phyloP scores from a whole-genome alignment of 1,284 basidiomycete genomes.

The Apiotrichum montevideense region DNA sequence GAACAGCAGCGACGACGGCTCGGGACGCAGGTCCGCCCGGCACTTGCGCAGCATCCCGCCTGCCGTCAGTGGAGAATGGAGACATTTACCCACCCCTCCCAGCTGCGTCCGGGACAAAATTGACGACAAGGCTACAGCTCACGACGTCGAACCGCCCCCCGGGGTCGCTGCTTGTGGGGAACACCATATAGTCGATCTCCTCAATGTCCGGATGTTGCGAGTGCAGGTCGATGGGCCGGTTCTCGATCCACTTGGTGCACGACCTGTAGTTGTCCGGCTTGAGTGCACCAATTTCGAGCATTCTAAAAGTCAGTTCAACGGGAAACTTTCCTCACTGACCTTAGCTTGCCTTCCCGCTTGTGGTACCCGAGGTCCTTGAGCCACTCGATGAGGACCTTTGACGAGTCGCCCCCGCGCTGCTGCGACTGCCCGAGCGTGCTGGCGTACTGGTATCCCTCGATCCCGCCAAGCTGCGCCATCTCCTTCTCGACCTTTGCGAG shows the following conservation, averaged over 20 bases:
- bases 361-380: constrained; percentile 52
- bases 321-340: not conserved
- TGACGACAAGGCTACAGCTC: constrained; percentile 76
- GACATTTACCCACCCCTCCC: constrained; percentile 59
- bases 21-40: constrained; percentile 55
- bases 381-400: constrained; percentile 69
- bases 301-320: constrained; percentile 48
- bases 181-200: constrained; percentile 71
- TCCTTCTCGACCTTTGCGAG: constrained; percentile 56
- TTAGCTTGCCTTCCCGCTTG: constrained; percentile 12
- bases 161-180: constrained; percentile 37
- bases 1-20: constrained; percentile 57
- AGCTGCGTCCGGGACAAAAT: constrained; percentile 70
- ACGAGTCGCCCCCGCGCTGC: constrained; percentile 76
- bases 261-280: constrained; percentile 69
- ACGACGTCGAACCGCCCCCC: constrained; percentile 64
- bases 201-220: constrained; percentile 69
- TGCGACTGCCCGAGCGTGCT: constrained; percentile 69
- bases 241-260: constrained; percentile 63
- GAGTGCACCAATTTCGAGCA: constrained; percentile 80
- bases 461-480: constrained; percentile 63
- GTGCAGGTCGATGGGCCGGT: constrained; percentile 69
- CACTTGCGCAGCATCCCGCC: constrained; percentile 68
- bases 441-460: constrained; percentile 72
- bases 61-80: constrained; percentile 32